Evolutionary conservation across 352 stramenopile species (phyloP).

Genomic region (Elongisporangium prolatum): DNA sequence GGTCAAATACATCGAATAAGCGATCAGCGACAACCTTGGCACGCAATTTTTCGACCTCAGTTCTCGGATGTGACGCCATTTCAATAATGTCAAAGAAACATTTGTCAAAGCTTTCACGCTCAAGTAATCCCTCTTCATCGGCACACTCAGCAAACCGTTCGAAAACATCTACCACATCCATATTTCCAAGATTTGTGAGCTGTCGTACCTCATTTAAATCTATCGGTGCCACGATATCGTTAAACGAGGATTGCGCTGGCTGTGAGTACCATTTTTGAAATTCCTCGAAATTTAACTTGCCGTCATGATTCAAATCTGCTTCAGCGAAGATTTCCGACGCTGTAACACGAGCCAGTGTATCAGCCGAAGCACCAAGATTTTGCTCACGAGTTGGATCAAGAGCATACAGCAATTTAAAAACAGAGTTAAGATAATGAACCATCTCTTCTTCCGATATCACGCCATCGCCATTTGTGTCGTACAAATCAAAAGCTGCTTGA

Average conservation of each 20-base stretch:
- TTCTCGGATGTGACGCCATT: conserved; percentile 52
- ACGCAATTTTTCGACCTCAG: conserved; percentile 56
- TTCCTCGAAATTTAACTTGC: conserved; percentile 80
- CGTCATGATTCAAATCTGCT: conserved; percentile 82
- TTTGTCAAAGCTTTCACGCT: conserved; percentile 61
- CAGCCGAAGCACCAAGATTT: conserved; percentile 51
- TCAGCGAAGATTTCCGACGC: conserved; percentile 81
- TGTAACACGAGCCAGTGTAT: conserved; percentile 63
- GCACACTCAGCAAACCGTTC: conserved; percentile 76
- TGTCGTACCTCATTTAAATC: conserved; percentile 80
- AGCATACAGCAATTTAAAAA: conserved; percentile 80
- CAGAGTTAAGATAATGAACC: conserved; percentile 77
- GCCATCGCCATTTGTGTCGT: conserved; percentile 79
- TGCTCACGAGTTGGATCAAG: conserved; percentile 55
- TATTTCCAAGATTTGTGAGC: conserved; percentile 75
- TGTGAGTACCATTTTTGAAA: conserved; percentile 83
- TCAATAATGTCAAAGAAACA: conserved; percentile 74
- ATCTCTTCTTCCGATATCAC: conserved; percentile 85
- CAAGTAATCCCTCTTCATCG: conserved; percentile 51
- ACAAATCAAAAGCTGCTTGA: conserved; percentile 76
- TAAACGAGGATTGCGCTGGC: conserved; percentile 62
- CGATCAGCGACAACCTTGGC: conserved; percentile 70
- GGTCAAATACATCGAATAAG: conserved; percentile 79
- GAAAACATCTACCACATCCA: conserved; percentile 86
- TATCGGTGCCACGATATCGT: conserved; percentile 62